Base-by-base conservation (phyloP, 169 alveolate genomes). In the Plasmodium falciparum region DNA sequence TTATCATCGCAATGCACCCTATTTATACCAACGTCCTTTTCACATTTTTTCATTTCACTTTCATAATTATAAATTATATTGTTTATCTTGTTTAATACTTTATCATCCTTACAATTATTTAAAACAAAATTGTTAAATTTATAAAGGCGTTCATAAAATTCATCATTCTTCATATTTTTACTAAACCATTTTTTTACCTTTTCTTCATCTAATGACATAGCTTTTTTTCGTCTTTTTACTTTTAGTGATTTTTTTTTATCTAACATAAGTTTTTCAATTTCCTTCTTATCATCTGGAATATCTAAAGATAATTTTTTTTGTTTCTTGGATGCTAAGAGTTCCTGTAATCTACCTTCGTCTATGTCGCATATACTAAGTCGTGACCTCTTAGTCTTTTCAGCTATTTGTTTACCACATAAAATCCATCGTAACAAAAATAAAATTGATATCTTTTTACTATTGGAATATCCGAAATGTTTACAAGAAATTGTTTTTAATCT, bases 401-500 rank as follows among this genome's bases (percentile, higher is more conserved):
- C 93, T 15, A 93, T 66, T 8, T 67, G 39, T 17, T 93, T 75
- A 0, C 95, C 95, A 3, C 93, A 75, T 17, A 76, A 70, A 52
- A 69, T 54, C 95, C 95, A 93, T 22, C 95, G 88, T 52, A 83
- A 85, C 20, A 93, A 86, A 65, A 93, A 93, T 8, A 93, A 88
- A 29, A 83, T 88, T 0, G 95, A 88, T 76, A 93, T 72, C 26
- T 88, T 80, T 67, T 88, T 89, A 54, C 94, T 91, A n/a, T 86
- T 88, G 22, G 76, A 76, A 43, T 90, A 61, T 1, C 95, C 95
- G 49, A 74, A 93, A 20, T 75, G 67, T 39, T 89, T 73, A 66
- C 95, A 93, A 15, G 95, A 93, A 2, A 93, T 65, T 0, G 95
- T 93, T 63, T 93, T 93, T 58, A 93, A 61, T 15, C 95, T 72